A percentile compares a stretch with the other conserved stretches of the same genome.
Evolutionary conservation across 805 yeast genomes (phyloP).

Genomic region (Candida easanensis): DNA sequence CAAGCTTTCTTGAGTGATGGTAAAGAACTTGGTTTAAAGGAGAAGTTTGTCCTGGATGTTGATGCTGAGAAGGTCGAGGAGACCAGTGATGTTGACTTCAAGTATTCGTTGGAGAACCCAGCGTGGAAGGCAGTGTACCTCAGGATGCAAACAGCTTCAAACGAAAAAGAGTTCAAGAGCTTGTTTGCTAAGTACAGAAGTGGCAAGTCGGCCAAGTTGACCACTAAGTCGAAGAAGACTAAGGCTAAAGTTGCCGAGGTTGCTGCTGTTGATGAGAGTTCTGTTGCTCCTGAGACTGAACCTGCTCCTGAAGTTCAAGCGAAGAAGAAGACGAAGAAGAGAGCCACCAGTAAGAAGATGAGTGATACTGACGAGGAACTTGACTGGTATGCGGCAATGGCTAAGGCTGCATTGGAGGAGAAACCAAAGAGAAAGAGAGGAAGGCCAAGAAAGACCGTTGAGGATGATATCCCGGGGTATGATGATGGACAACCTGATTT

Average conservation of each 20-base stretch:
- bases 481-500: background rate
- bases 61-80: background rate
- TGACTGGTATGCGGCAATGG: background rate
- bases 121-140: constrained; percentile 16
- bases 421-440: background rate
- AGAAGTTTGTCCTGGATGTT: constrained; percentile 4
- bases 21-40: constrained; percentile 6
- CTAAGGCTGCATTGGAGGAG: background rate
- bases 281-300: too few species aligned
- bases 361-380: background rate
- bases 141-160: constrained; percentile 15
- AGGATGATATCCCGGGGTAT: background rate
- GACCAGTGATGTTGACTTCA: background rate
- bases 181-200: constrained; percentile 4
- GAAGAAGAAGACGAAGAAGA: background rate
- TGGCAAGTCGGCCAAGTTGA: background rate
- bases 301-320: background rate
- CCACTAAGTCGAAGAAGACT: background rate
- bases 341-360: background rate
- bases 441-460: background rate
- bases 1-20: constrained; percentile 25
- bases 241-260: background rate
- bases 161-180: constrained; percentile 7
- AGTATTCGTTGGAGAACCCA: constrained; percentile 11
- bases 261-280: background rate